Evolutionary conservation across 441 rosid species (phyloP).

Genomic region (Pelargonium citronellum): DNA sequence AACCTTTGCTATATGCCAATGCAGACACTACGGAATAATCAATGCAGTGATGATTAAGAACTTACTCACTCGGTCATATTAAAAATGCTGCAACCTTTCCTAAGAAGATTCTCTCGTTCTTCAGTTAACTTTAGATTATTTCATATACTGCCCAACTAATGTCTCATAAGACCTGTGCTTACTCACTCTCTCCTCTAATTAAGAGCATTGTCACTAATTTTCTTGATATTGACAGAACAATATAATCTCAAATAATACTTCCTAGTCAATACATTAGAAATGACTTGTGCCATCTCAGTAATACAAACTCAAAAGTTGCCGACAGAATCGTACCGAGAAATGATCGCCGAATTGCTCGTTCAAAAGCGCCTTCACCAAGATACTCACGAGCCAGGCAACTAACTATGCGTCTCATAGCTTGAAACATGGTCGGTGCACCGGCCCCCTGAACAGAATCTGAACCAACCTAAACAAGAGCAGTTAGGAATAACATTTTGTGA

Average conservation of each 20-base stretch:
- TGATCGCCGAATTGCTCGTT: slow-evolving; percentile 70
- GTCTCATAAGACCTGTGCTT: neutral
- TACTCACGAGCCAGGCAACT: slow-evolving; percentile 51
- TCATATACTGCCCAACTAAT: neutral
- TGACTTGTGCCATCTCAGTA: neutral
- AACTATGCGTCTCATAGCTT: slow-evolving; percentile 80
- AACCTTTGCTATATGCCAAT: neutral
- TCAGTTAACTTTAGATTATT: neutral
- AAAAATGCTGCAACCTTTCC: neutral
- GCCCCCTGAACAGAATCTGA: slow-evolving; percentile 88
- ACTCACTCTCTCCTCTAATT: neutral
- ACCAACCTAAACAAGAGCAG: slow-evolving; percentile 60
- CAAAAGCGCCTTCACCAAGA: slow-evolving; percentile 51
- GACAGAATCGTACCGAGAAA: slow-evolving; percentile 58
- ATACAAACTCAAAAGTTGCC: slow-evolving; percentile 5
- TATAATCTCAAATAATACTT: neutral
- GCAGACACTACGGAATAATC: no score
- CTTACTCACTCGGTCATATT: neutral
- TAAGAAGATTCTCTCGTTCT: neutral
- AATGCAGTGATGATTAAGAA: neutral
- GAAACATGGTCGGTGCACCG: slow-evolving; percentile 90
- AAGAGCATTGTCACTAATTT: neutral
- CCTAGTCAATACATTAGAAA: neutral
- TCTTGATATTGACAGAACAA: neutral
- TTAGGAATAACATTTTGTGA: slow-evolving; percentile 12